Base-by-base conservation (phyloP, 805 yeast genomes). In the Metschnikowia koreensis region DNA sequence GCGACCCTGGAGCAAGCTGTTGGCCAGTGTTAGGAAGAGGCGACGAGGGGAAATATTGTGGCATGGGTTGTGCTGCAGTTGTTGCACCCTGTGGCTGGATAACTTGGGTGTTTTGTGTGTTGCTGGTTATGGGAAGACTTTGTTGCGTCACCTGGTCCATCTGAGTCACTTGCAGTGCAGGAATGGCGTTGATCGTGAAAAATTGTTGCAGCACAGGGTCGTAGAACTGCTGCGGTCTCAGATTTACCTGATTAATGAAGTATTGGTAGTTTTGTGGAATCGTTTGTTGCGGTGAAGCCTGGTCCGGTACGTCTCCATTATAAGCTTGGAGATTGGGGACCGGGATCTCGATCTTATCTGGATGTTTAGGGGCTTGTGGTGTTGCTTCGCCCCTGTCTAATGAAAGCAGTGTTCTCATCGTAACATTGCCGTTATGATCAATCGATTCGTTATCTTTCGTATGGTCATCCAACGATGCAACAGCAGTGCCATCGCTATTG, bases 161-260 rank as follows among this genome's bases (percentile, higher is more conserved):
- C 31, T 52, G 65, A 2, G 65, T 58, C 10, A 56, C 51, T 41
- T 63, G 66, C 38, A 54, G 61, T 5, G 68, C 69, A n/a, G 66
- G 60, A 29, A 63, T 60, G 13, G 76, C 76, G 28, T 72, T 67
- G 40, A 74, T 62, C 11, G 74, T 74, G 52, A 64, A 74, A 51
- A 69, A 73, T 53, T 73, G 77, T 58, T 74, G 77, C 61, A 70
- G 75, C 7, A 71, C 71, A 1, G 78, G 78, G 52, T 74, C 77
- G 56, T 72, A 74, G 50, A 70, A 71, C 53, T 70, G 76, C 54
- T 71, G 77, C 6, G 73, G 68, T 52, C 65, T 74, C 52, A 54
- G 68, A 38, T 60, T 54, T 9, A 54, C 58, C 49, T 58, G 64
- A 46, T 61, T 51, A 34, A 64, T 49, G 42, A 60, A 58, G 50